Evolutionary conservation across 108 stramenopile species (phyloP).

Genomic region (Cyclotella baltica): DNA sequence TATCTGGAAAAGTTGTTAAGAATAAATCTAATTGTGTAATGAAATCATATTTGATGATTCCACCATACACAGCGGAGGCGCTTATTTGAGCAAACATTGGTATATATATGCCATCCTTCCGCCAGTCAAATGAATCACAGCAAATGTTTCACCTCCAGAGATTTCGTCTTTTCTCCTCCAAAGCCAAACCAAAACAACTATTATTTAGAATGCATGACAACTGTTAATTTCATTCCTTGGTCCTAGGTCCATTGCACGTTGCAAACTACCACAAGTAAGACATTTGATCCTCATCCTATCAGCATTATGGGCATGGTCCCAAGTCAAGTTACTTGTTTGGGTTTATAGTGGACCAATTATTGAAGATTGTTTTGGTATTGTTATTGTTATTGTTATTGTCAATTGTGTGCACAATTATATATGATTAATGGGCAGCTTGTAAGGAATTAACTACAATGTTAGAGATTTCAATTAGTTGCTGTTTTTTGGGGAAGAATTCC

Average conservation of each 20-base stretch:
- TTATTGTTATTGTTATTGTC: constrained; percentile 35
- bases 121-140: no score
- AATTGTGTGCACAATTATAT: no score
- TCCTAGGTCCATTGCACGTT: constrained; percentile 50
- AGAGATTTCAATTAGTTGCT: constrained; percentile 58
- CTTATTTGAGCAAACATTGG: constrained; percentile 14
- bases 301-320: constrained; percentile 54
- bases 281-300: constrained; percentile 31
- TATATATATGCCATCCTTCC: not conserved
- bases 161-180: constrained; percentile 47
- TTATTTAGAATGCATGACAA: constrained; percentile 29
- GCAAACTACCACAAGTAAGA: constrained; percentile 33
- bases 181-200: constrained; percentile 35
- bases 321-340: constrained; percentile 48
- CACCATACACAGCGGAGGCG: not conserved
- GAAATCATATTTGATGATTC: constrained; percentile 41
- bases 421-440: not conserved
- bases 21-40: constrained; percentile 41
- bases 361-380: constrained; percentile 50
- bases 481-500: constrained; percentile 43
- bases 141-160: no score
- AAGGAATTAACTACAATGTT: constrained; percentile 55
- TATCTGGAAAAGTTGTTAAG: constrained; percentile 39
- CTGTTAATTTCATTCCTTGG: constrained; percentile 45
- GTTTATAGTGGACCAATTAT: constrained; percentile 54